Evolutionary conservation across 257 asterid species (phyloP), one percentile per base, ranked within the genome.

Genomic region (Vinca minor): DNA sequence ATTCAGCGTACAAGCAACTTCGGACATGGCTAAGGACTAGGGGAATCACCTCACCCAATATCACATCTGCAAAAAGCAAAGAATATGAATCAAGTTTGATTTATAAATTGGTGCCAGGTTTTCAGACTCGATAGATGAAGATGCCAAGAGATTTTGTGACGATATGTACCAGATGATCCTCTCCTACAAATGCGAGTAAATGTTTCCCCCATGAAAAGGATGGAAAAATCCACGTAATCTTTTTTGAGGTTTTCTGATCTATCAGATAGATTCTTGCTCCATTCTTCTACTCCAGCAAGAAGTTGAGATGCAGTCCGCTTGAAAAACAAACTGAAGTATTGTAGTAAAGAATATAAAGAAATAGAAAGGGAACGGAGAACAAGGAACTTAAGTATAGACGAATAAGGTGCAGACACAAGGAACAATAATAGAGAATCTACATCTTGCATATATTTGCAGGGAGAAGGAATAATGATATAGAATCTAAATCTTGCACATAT

Each of bases 161-260:
- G 18, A 56, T 70, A 38, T 38, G 71, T 80, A 92, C 98, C 97
- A 42, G 91, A 74, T 67, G 93, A 87, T 49, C 99, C 99, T 74
- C 99, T 85, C 41, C 99, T 91, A 79, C 90, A 81, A 68, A 93
- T 83, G 69, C 92, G 94, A 46, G 91, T 69, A 84, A 84, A 81
- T 66, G 74, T 76, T 77, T 87, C 94, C 66, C 90, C 99, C 74
- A 72, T 71, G 75, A 93, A 85, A 66, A 76, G 69, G 55, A 85
- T 77, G 49, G 71, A 23, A 62, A 76, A 81, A 73, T 77, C 67
- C 41, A 66, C 50, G 52, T 74, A 72, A 64, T 25, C 65, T 59
- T 71, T 76, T 63, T 65, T 52, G 34, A 68, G 17, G 57, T 63
- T 64, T 69, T 71, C 72, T 63, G 77, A 73, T 69, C 64, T 75